Base-by-base conservation (phyloP, 306 rosid species). In the Castanea sativa region DNA sequence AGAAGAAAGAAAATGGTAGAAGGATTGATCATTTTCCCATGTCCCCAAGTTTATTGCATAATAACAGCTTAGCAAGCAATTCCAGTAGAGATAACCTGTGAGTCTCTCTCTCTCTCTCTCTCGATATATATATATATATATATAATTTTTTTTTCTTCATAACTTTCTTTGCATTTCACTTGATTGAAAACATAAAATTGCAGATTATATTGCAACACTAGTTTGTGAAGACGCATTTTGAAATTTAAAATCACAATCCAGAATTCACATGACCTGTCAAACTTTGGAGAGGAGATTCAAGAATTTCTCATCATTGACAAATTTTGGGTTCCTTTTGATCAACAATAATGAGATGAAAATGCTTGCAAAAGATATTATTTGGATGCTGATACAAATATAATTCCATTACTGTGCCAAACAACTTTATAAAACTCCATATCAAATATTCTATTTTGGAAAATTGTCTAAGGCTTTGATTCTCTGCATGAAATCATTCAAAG, bases 31-130 rank as follows among this genome's bases (percentile, higher is more conserved):
- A 79, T 45, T 88, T 71, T 69, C 93, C 94, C 63, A 91, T 91
- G 92, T 91, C 99, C 63, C 99, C 99, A 21, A 96, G 99, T 84
- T 83, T 91, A 84, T 87, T 96, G 90, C 99, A 93, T 51, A 92
- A 87, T 76, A 88, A 77, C 84, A 88, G 84, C 83, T 79, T 94
- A 77, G 84, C 86, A 76, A 86, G 82, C 55, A 88, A 76, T 78
- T 84, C 96, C 74, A 87, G 71, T 74, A 93, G 90, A 88, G 97
- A 90, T 79, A 90, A 89, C 81, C 82, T 23, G 99, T 96, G 90
- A 93, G 99, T 90, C 83, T 77, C 80, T 49, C 61, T 80, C 75
- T 87, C 43, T 35, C 9, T 30, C 33, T 4, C 33, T 6, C 9
- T 38, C 2, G n/a, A n/a, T 25, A 25, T 25, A 25, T 25, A 25